Percentiles rank a stretch among this genome's conserved stretches.
Evolutionary conservation across 257 asterid species (phyloP).

Genomic region (Echium plantagineum): DNA sequence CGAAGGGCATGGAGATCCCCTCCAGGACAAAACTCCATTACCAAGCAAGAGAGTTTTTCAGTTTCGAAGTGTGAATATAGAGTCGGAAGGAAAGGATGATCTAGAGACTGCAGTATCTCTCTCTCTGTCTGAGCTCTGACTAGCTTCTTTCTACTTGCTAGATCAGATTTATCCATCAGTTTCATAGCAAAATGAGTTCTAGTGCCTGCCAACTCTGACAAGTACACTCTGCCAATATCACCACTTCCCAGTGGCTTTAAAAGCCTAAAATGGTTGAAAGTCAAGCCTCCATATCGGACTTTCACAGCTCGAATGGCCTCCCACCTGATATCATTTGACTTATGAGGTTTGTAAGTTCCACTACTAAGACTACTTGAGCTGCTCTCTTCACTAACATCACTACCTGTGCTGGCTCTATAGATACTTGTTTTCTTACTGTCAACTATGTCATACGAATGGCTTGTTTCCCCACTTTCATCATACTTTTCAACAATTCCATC

Average conservation of each 20-base stretch:
- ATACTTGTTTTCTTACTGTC: slow-evolving; percentile 43
- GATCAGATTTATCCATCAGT: slow-evolving; percentile 65
- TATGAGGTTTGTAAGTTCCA: slow-evolving; percentile 42
- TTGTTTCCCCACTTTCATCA: slow-evolving; percentile 36
- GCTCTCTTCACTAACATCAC: slow-evolving; percentile 54
- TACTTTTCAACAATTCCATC: slow-evolving; percentile 32
- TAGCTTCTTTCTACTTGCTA: slow-evolving; percentile 54
- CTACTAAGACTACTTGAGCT: slow-evolving; percentile 43
- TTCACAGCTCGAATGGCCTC: slow-evolving; percentile 54
- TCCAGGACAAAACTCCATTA: slow-evolving; percentile 78
- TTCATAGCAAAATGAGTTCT: slow-evolving; percentile 53
- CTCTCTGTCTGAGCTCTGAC: slow-evolving; percentile 69
- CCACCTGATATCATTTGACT: slow-evolving; percentile 53
- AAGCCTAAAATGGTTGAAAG: slow-evolving; percentile 46
- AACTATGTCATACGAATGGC: slow-evolving; percentile 30
- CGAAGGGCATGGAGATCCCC: slow-evolving; percentile 75
- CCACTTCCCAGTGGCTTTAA: slow-evolving; percentile 67
- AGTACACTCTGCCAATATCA: slow-evolving; percentile 69
- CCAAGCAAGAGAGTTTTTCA: slow-evolving; percentile 54
- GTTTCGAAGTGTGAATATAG: slow-evolving; percentile 62
- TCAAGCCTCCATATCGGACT: slow-evolving; percentile 35
- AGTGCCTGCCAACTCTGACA: slow-evolving; percentile 52
- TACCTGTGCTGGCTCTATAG: slow-evolving; percentile 23
- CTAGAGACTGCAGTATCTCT: slow-evolving; percentile 56
- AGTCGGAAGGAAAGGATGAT: slow-evolving; percentile 73